Conservation (phyloP, 2,329 filamentous ascomycete genomes). For the Fusarium foetens region DNA sequence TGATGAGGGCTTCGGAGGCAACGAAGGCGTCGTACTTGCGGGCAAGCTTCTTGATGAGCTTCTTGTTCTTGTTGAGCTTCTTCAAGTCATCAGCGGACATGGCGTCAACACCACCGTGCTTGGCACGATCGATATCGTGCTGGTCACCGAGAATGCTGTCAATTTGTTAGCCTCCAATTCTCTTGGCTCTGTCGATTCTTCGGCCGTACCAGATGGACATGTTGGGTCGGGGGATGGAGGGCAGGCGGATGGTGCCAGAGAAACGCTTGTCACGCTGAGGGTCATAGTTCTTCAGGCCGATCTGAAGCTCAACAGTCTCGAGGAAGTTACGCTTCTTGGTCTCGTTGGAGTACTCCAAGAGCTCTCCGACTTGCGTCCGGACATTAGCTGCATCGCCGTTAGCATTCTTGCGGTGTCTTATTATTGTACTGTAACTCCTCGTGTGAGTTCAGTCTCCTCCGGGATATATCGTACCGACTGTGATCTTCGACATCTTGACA, state of each 20-base stretch:
- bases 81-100: constrained; percentile 99
- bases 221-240: constrained; percentile 87
- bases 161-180: constrained; percentile 19
- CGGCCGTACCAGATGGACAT: constrained; percentile 76
- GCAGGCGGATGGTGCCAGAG: constrained; percentile 98
- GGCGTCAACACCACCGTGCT: constrained; percentile 98
- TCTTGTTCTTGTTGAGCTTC: constrained; percentile 99
- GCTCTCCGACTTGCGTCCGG: constrained; percentile 90
- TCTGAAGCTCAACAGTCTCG: constrained; percentile 91
- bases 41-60: constrained; percentile 99
- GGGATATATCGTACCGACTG: constrained; percentile 66
- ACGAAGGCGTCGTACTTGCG: constrained; percentile 99
- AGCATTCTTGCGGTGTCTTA: constrained; percentile 48
- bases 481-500: constrained; percentile 89
- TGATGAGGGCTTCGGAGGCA: constrained; percentile 96
- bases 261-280: constrained; percentile 99
- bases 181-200: not conserved
- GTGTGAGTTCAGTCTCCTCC: not conserved
- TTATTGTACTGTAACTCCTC: not conserved
- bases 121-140: constrained; percentile 99
- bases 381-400: constrained; percentile 74
- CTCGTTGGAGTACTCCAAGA: constrained; percentile 93
- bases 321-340: constrained; percentile 99
- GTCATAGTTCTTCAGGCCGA: constrained; percentile 99
- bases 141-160: constrained; percentile 71